A percentile compares a stretch with the other conserved stretches of the same genome.
These are phyloP conservation scores for Thalia dealbata DNA, from an alignment of 176 grass and related monocot species.

Conservation along the genomic window DNA sequence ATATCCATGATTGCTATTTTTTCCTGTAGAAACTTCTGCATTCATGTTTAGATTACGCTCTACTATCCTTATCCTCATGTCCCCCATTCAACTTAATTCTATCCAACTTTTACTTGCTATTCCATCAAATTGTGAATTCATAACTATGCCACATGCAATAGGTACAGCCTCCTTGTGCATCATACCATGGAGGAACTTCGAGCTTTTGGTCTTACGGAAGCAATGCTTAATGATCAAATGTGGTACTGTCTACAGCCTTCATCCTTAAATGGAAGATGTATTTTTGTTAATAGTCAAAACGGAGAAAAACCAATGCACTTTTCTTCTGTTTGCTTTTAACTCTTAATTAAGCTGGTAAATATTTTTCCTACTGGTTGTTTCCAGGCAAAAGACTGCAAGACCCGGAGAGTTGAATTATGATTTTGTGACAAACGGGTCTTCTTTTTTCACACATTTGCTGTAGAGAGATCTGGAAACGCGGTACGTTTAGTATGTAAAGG, in stretches of 20 bases:
- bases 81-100: not conserved
- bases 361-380: not conserved
- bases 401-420: slow-evolving; percentile 48
- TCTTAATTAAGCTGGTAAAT: not conserved
- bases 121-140: not conserved
- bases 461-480: slow-evolving; percentile 1
- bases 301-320: not conserved
- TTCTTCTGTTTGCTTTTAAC: not conserved
- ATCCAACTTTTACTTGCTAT: not conserved
- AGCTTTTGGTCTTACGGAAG: slow-evolving; percentile 42
- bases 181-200: slow-evolving; percentile 46
- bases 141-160: not conserved
- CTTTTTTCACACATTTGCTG: slow-evolving; percentile 48
- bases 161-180: slow-evolving; percentile 74
- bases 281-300: not conserved
- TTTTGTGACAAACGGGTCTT: slow-evolving; percentile 47
- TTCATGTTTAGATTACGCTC: not conserved
- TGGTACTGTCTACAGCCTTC: slow-evolving; percentile 18
- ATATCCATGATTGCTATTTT: not conserved
- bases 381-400: slow-evolving; percentile 59
- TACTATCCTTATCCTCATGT: not conserved
- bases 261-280: not conserved
- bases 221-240: slow-evolving; percentile 59
- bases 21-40: not conserved
- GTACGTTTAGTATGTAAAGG: not conserved